Conservation (phyloP, 352 stramenopile genomes). For the Phytophthora europaea region DNA sequence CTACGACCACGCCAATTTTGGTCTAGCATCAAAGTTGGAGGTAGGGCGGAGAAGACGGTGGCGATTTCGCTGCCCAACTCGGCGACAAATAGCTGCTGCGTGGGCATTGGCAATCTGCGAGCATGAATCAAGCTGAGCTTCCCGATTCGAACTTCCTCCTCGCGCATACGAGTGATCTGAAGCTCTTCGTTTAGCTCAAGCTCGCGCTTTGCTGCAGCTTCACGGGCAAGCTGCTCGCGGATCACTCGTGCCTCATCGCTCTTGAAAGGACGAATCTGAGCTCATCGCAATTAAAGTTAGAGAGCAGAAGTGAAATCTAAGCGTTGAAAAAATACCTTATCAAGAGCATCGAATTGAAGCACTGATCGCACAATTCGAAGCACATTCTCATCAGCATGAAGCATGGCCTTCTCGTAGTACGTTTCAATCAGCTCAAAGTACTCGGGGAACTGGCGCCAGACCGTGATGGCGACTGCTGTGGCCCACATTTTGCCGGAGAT, state of each 20-base stretch:
- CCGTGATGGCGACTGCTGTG: slow-evolving; percentile 60
- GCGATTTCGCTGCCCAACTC: slow-evolving; percentile 49
- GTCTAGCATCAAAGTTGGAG: neutral
- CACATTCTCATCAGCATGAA: slow-evolving; percentile 71
- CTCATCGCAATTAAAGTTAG: slow-evolving; percentile 6
- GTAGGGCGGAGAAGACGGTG: slow-evolving; percentile 43
- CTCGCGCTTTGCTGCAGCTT: slow-evolving; percentile 56
- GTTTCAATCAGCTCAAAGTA: slow-evolving; percentile 65
- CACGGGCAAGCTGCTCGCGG: slow-evolving; percentile 51
- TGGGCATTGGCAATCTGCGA: slow-evolving; percentile 46
- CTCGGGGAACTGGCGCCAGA: slow-evolving; percentile 71
- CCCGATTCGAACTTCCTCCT: slow-evolving; percentile 47
- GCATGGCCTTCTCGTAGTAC: slow-evolving; percentile 65
- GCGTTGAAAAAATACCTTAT: slow-evolving; percentile 36
- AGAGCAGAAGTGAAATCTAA: neutral
- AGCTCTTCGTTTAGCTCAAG: slow-evolving; percentile 59
- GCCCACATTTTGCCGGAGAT: slow-evolving; percentile 71
- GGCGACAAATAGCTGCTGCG: slow-evolving; percentile 57
- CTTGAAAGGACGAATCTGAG: slow-evolving; percentile 70
- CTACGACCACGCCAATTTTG: neutral
- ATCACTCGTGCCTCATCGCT: slow-evolving; percentile 58
- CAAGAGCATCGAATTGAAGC: slow-evolving; percentile 52
- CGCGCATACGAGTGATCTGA: slow-evolving; percentile 29
- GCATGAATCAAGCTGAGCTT: slow-evolving; percentile 55
- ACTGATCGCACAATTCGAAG: slow-evolving; percentile 48